Evolutionary conservation across 768 basidiomycete genomes (phyloP), one percentile per base, ranked within the genome.

Genomic region (Suillus brevipes): DNA sequence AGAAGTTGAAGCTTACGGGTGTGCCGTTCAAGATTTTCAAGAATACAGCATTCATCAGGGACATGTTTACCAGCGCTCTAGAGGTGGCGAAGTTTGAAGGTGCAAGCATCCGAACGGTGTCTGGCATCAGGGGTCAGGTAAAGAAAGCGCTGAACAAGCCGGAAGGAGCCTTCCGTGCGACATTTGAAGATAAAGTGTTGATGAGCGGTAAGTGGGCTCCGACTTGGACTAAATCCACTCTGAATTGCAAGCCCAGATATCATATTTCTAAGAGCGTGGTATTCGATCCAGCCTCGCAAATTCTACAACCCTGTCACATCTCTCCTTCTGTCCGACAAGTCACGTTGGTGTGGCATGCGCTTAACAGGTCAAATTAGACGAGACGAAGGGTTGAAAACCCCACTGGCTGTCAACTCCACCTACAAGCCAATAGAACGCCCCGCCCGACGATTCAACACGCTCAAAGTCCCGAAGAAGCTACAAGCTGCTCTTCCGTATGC

Each of bases 31-130:
- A 99, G 84, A 95, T 99, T 66, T 99, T 91, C 85, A 99, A 98
- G 81, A 99, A 99, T 78, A 99, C 97, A 14, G 97, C 95, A 3
- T 99, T 99, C 77, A 81, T 99, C 70, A 94, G 90, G 82, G 94
- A 97, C 72, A 99, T 99, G 97, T 99, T 99, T 81, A 89, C 79
- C 62, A 89, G 87, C 64, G 89, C 94, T 38, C 83, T 99, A 38
- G 97, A 99, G 77, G 95, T 99, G 14, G 95, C 95, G 64, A 99
- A 97, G 77, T 99, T 99, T 70, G 97, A 99, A 76, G 97, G 97
- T 20, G 97, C 97, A n/a, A 94, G 91, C 74, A 87, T 99, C 63
- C 84, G 89, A 65, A 99, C 97, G 0, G 97, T 99, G 8, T 95
- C 94, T 7, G 97, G 97, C 13, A 93, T 99, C 63, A 81, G 97